Evolutionary conservation across 306 rosid species (phyloP), one percentile per base, ranked within the genome.

Genomic region (Betula pendula): DNA sequence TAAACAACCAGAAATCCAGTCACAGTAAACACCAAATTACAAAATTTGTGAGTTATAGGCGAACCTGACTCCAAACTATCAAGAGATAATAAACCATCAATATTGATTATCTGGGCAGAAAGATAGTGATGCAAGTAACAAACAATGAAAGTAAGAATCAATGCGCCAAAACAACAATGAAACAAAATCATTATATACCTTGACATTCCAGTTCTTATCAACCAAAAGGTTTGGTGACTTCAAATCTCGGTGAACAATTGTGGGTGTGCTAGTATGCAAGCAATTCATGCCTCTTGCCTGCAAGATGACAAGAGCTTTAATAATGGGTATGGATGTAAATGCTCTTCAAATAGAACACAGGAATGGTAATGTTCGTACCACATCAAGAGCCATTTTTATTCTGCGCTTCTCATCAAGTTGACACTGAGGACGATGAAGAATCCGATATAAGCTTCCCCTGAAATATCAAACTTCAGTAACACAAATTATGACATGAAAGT

Each of bases 201-300:
- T 95, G 72, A 95, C 97, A 79, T 92, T 95, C 99, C 99, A 95
- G 87, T 92, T 95, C 75, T 91, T 83, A 82, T 95, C 99, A 86
- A 95, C 99, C 88, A 95, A 87, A 71, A 95, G 97, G 87, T 95
- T 95, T 4, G 97, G 97, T 68, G 99, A 95, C 81, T 95, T 95
- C 81, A 95, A 84, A 89, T 95, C 99, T 73, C 98, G 90, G 86
- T 95, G 99, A 81, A 95, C 99, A 86, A 95, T 95, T 13, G 97
- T 92, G 33, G 99, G 99, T 55, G 68, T 70, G 84, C 99, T 95
- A 29, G 94, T 25, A 82, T 95, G 99, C 85, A 95, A 88, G 92
- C 99, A 95, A 87, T 92, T 95, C 99, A 95, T 95, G 74, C 99
- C 99, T 91, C 89, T 89, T 35, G 99, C 99, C 99, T 95, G 87